These are phyloP conservation scores for Clavispora vitiphila DNA, from an alignment of 805 yeast species.

Conservation along the genomic window DNA sequence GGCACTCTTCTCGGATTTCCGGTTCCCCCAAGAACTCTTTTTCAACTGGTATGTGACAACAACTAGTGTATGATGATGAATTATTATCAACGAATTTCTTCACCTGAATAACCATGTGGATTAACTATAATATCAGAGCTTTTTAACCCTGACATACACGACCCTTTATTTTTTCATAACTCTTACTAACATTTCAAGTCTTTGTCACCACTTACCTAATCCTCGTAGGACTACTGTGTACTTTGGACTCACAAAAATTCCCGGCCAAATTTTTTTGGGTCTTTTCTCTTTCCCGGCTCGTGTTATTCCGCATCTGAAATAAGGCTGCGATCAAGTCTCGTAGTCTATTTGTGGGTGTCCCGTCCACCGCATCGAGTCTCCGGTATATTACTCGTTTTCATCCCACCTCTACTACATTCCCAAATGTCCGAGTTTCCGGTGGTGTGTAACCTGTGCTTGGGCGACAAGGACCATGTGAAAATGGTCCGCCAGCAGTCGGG, in stretches of 20 bases:
- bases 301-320: no score
- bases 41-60: conserved; percentile 13
- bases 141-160: conserved; percentile 56
- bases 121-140: conserved; percentile 55
- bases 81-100: conserved; percentile 53
- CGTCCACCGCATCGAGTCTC: neutral
- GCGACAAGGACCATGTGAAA: conserved; percentile 58
- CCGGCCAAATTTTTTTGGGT: no score
- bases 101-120: conserved; percentile 63
- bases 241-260: no score
- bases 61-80: conserved; percentile 14
- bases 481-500: conserved; percentile 70
- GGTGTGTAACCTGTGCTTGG: conserved; percentile 71
- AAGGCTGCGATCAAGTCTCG: no score
- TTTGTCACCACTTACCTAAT: neutral
- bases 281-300: no score
- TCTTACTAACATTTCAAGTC: conserved; percentile 7
- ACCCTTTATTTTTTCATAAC: neutral
- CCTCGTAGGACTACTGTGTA: neutral
- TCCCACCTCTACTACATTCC: neutral
- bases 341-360: neutral
- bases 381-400: neutral
- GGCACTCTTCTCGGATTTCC: conserved; percentile 8
- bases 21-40: neutral
- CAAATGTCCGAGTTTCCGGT: conserved; percentile 44